These are phyloP conservation scores for Coemansia sp. DNA, from an alignment of 192 early-diverging fungal genomes.

Conservation along the genomic window DNA sequence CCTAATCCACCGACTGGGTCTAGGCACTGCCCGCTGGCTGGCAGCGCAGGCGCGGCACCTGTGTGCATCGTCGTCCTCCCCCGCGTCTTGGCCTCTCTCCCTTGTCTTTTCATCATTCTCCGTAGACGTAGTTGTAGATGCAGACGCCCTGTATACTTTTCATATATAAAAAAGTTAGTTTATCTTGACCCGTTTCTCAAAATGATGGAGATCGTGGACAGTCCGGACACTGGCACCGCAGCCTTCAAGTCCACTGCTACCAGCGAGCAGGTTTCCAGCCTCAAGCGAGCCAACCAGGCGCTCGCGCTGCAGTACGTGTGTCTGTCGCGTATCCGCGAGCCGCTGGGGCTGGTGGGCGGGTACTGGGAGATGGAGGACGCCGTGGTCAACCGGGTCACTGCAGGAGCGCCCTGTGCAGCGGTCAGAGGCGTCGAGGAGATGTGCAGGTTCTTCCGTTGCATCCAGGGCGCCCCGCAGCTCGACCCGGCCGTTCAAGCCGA, in stretches of 20 bases:
- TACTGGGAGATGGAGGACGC: conserved; percentile 42
- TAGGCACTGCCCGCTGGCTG: no score
- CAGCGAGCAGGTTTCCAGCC: conserved; percentile 15
- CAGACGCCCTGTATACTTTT: no score
- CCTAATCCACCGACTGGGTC: no score
- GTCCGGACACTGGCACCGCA: not conserved
- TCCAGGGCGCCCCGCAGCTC: not conserved
- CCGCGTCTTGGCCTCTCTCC: no score
- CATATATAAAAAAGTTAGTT: no score
- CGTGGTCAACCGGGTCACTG: conserved; percentile 14
- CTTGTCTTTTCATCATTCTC: no score
- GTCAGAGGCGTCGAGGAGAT: conserved; percentile 23
- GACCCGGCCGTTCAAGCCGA: conserved; percentile 1
- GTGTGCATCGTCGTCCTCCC: no score
- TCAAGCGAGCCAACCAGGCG: conserved; percentile 1
- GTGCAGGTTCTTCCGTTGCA: conserved; percentile 10
- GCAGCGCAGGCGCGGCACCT: no score
- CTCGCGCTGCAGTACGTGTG: conserved; percentile 19
- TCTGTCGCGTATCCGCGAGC: conserved; percentile 31
- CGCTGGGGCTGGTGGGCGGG: conserved; percentile 32
- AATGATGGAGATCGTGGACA: conserved; percentile 1
- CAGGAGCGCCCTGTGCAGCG: conserved; percentile 16
- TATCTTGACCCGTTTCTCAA: not conserved
- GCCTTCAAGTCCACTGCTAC: not conserved
- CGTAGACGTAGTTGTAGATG: no score